A percentile compares a stretch with the other conserved stretches of the same genome.
These are phyloP conservation scores for Bipolaris bicolor DNA, from an alignment of 2,329 filamentous ascomycete species.

Conservation along the genomic window DNA sequence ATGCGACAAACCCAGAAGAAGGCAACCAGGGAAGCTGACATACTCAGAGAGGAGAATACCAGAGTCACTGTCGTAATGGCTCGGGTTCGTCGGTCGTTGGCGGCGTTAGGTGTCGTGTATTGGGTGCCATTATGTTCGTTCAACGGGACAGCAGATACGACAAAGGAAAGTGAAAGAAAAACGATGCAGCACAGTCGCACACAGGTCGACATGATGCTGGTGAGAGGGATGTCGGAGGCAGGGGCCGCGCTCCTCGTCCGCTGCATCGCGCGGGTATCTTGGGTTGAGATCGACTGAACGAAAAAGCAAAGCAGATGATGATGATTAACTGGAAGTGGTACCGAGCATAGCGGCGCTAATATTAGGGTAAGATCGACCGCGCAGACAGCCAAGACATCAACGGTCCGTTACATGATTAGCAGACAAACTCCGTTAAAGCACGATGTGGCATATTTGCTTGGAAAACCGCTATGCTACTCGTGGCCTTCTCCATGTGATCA, in stretches of 20 bases:
- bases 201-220: not conserved
- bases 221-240: not conserved
- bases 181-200: not conserved
- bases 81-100: slow-evolving; percentile 24
- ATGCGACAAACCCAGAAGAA: slow-evolving; percentile 78
- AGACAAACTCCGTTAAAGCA: slow-evolving; percentile 23
- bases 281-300: slow-evolving; percentile 1
- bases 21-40: slow-evolving; percentile 61
- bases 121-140: slow-evolving; percentile 1
- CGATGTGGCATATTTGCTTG: not conserved
- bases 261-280: not conserved
- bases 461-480: not conserved
- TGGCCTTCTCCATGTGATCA: not conserved
- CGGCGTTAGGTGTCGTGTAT: slow-evolving; percentile 8
- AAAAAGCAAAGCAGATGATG: slow-evolving; percentile 2
- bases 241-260: not conserved
- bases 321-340: not conserved
- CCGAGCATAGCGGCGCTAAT: not conserved
- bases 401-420: slow-evolving; percentile 12
- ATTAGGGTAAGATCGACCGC: slow-evolving; percentile 5
- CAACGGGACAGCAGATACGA: slow-evolving; percentile 2
- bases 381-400: slow-evolving; percentile 34
- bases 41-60: slow-evolving; percentile 57
- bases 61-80: slow-evolving; percentile 45
- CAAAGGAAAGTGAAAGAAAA: not conserved